phyloP scores from a whole-genome alignment of 148 eudicot genomes.

The Vaccinium myrtillus region DNA sequence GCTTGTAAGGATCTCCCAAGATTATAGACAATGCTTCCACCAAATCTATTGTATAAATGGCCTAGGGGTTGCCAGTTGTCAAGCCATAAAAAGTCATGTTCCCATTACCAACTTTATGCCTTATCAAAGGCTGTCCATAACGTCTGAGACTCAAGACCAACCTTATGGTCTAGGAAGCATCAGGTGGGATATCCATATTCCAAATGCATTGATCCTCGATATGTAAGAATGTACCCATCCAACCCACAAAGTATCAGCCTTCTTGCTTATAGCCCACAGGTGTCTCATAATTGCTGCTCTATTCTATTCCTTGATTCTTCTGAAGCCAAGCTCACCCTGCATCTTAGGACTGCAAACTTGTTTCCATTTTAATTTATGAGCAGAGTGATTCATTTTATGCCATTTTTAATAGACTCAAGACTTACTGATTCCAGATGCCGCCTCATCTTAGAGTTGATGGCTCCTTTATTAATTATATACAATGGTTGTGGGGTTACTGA shows the following conservation, averaged over 20 bases:
- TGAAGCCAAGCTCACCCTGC: not conserved
- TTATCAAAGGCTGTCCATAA: not conserved
- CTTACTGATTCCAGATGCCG: too few relatives aligned
- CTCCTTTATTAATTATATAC: too few relatives aligned
- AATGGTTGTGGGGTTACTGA: too few relatives aligned
- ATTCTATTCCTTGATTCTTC: not conserved
- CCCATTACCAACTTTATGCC: not conserved
- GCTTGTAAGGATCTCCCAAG: too few relatives aligned
- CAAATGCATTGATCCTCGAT: not conserved
- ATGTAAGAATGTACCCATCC: not conserved
- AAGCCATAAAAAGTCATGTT: too few relatives aligned
- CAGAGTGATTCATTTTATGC: not conserved
- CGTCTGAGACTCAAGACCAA: too few relatives aligned
- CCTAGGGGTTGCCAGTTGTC: too few relatives aligned
- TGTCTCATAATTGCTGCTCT: not conserved
- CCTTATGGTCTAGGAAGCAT: not conserved
- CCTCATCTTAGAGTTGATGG: too few relatives aligned
- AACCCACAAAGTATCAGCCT: not conserved
- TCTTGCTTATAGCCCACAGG: not conserved
- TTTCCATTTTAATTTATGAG: not conserved
- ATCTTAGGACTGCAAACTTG: not conserved
- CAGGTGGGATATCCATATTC: not conserved
- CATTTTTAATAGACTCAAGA: not conserved
- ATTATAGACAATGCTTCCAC: too few relatives aligned
- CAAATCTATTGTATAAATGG: too few relatives aligned